These are phyloP conservation scores for Tolypocladium tundrense DNA, from an alignment of 2,329 filamentous ascomycete genomes.

Conservation along the genomic window DNA sequence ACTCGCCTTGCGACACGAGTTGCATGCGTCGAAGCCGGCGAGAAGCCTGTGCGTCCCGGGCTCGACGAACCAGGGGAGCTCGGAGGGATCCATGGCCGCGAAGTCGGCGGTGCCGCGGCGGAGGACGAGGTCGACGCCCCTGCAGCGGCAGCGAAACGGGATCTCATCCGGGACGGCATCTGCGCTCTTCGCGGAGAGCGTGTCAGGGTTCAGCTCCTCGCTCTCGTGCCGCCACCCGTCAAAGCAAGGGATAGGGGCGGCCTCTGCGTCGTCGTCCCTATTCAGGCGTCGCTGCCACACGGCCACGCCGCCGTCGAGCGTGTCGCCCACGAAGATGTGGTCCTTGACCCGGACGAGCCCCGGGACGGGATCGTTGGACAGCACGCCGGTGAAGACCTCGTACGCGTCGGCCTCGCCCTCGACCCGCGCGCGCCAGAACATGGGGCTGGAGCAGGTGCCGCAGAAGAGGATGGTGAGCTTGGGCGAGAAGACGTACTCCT, in stretches of 20 bases:
- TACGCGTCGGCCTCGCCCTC: background rate
- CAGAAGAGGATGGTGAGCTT: constrained; percentile 28
- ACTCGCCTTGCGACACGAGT: constrained; percentile 32
- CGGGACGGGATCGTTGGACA: background rate
- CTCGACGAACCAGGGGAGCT: constrained; percentile 32
- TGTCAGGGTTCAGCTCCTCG: background rate
- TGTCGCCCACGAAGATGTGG: background rate
- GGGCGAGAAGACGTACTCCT: constrained; percentile 22
- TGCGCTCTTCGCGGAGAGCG: background rate
- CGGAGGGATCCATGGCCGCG: constrained; percentile 13
- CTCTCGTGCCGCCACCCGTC: background rate
- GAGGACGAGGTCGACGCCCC: constrained; percentile 32
- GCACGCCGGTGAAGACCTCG: background rate
- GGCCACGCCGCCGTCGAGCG: background rate
- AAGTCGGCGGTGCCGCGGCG: constrained; percentile 18
- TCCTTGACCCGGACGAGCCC: background rate
- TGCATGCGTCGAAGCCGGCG: constrained; percentile 31
- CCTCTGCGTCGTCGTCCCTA: background rate
- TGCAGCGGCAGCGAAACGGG: constrained; percentile 33
- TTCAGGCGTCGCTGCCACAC: background rate
- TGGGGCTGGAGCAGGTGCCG: constrained; percentile 26
- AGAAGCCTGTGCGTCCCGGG: constrained; percentile 28
- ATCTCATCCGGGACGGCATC: constrained; percentile 11
- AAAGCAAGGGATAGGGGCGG: background rate
- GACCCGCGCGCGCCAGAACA: constrained; percentile 24